Percentiles rank a stretch among this genome's conserved stretches.
Evolutionary conservation across 305 asterid genomes (phyloP).

Genomic region (Salvia sclarea): DNA sequence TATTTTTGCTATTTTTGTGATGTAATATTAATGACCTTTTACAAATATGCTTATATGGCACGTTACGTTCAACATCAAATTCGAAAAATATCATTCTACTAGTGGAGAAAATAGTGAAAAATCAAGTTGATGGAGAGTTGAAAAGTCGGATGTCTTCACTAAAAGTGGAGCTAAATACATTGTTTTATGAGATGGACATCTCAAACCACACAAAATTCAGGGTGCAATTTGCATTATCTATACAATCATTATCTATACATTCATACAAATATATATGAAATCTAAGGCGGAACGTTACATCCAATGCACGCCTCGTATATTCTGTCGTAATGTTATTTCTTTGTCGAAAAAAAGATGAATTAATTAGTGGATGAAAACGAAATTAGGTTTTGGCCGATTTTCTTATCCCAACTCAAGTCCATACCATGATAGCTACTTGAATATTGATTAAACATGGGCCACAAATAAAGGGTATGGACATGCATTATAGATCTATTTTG

Average conservation of each 20-base stretch:
- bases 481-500: not conserved
- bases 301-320: not conserved
- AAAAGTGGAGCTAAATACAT: not conserved
- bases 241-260: not conserved
- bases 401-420: slow-evolving; percentile 26
- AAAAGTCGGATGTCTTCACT: not conserved
- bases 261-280: not conserved
- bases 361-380: slow-evolving; percentile 1
- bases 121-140: not conserved
- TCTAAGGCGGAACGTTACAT: not conserved
- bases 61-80: not conserved
- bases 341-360: not conserved
- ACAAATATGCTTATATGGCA: not conserved
- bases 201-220: not conserved
- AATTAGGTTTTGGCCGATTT: slow-evolving; percentile 2
- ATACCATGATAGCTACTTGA: slow-evolving; percentile 2
- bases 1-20: not conserved
- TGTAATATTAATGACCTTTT: not conserved
- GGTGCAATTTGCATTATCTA: not conserved
- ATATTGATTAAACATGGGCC: slow-evolving; percentile 26
- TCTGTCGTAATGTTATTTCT: not conserved
- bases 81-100: too few relatives aligned
- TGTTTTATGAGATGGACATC: not conserved
- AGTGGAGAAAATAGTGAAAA: not conserved
- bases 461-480: slow-evolving; percentile 18